Base-by-base conservation (phyloP, 2,329 filamentous ascomycete genomes). In the Paraconiothyrium sp. region DNA sequence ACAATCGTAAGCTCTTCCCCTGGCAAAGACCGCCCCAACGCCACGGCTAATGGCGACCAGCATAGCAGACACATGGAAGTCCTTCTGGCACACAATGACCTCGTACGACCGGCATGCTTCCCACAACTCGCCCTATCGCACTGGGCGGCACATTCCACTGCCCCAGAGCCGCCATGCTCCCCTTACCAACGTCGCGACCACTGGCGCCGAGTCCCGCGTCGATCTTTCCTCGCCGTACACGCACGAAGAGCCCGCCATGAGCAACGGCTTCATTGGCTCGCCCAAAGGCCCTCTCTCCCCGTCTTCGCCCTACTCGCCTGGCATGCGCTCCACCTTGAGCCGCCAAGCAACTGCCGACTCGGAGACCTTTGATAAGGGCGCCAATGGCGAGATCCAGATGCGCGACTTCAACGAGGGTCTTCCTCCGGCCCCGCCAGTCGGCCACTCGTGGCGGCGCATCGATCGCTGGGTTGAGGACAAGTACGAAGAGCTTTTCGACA, bases 391-490 rank as follows among this genome's bases (percentile, higher is more conserved):
- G 79, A 97, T 99, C 65, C 94, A 91, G 70, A 95, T 99, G 92
- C 95, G 97, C 81, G 91, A 91, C 64, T 99, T 99, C 81, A 89
- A 91, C 73, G 94, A 97, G 69, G 95, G 95, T 59, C 86, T 93
- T 27, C 94, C 95, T 2, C 95, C 95, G 2, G 89, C 95, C 8
- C 95, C 95, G 2, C 93, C 95, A 7, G 89, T 97, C 43, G 79
- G 84, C 52, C 94, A 97, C 81, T 97, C 94, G 14, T 99, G 95
- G 95, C 89, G 86, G 76, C 92, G 94, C 79, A 97, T 99, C 75
- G 94, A 98, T 77, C 85, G 86, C 44, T 99, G 95, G 95, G 87
- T 92, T 59, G 95, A 98, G 73, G 92, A 95, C 65, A 92, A 98
- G 80, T 99, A 97, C 79, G 91, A 92, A 62, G 95, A 99, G 80